These are phyloP conservation scores for Cupressus sempervirens DNA, from an alignment of 75 land plant genomes.

Conservation along the genomic window DNA sequence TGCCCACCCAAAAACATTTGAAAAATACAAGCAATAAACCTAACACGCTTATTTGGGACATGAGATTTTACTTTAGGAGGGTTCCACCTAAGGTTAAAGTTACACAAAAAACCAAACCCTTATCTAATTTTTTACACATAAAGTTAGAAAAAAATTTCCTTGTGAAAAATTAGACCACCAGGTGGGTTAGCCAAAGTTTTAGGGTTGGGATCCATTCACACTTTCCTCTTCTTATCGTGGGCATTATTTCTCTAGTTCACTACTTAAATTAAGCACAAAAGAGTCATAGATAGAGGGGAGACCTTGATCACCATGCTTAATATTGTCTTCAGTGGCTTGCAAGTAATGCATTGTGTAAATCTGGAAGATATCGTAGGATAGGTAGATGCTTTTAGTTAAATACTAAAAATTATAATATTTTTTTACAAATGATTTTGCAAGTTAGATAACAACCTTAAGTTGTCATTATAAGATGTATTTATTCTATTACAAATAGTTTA, in stretches of 20 bases:
- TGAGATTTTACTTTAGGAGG: no score
- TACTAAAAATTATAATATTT: no score
- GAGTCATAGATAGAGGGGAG: slow-evolving; percentile 85
- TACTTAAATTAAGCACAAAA: slow-evolving; percentile 63
- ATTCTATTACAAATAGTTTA: background rate
- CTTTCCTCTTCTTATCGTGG: slow-evolving; percentile 83
- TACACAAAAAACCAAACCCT: no score
- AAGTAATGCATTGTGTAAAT: slow-evolving; percentile 24
- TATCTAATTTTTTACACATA: no score
- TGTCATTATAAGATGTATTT: background rate
- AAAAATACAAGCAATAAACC: no score
- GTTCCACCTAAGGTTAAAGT: no score
- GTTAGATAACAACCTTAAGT: background rate
- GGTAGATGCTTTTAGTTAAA: background rate
- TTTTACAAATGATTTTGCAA: background rate
- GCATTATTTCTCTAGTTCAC: slow-evolving; percentile 93
- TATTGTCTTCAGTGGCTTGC: slow-evolving; percentile 93
- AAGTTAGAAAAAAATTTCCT: no score
- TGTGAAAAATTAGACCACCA: no score
- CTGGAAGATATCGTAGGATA: background rate
- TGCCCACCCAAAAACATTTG: no score
- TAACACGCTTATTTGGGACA: no score
- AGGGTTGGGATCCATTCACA: slow-evolving; percentile 82
- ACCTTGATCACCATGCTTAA: slow-evolving; percentile 99
- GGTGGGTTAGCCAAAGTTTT: slow-evolving; percentile 86